Evolutionary conservation across 1,139 yeast genomes (phyloP), one percentile per base, ranked within the genome.

Genomic region (Yamadazyma buinensis): DNA sequence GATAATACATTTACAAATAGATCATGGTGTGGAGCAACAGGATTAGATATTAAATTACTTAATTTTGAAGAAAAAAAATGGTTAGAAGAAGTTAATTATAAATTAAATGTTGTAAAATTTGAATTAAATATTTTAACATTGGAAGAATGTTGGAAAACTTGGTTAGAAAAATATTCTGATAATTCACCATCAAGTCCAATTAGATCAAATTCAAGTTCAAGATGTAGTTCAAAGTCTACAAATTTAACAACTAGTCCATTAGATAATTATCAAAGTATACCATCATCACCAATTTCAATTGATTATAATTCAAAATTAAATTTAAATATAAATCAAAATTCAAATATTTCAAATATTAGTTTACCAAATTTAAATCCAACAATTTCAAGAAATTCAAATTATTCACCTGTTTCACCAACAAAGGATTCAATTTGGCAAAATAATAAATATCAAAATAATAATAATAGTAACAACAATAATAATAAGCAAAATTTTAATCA

Each of bases 11-110:
- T 92, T 54, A 88, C 95, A 41, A 92, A 90, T 63, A 80, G 80
- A 53, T 87, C 96, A 8, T 92, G 98, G 98, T 75, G 88, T 30
- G 92, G 88, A 37, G 97, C 97, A 15, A 85, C 97, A 11, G 95
- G 95, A 18, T 72, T 92, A 43, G 64, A 76, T 12, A 69, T 86
- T 35, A 51, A 51, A 3, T 63, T 71, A 26, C 68, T 92, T 42
- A 87, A 90, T 50, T 54, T 59, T 17, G 66, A 77, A 44, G 98
- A 92, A 64, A 74, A 75, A 39, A 68, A 65, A 32, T 92, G 97
- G 97, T 71, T 92, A 35, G 52, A 50, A 12, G 72, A 65, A 33
- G 54, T 63, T 23, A 60, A 61, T 38, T 75, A 79, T 77, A 64
- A 63, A 42, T 59, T 76, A 39, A 73, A 68, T 41, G 72, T 67